Base-by-base conservation (phyloP, 208 protist genomes). In the Leptomonas seymouri region DNA sequence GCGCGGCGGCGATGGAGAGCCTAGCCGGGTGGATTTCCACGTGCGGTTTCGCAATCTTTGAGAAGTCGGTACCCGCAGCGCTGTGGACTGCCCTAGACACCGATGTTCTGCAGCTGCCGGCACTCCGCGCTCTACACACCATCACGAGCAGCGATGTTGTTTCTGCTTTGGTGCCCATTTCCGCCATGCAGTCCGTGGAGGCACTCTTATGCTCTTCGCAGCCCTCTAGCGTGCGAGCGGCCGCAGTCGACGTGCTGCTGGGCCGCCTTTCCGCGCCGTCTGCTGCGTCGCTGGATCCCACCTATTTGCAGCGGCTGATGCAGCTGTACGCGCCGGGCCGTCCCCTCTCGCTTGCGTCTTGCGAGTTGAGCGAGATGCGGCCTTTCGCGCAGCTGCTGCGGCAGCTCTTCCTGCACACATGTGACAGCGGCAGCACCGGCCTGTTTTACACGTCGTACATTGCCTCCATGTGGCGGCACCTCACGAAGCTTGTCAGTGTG, bases 131-230 rank as follows among this genome's bases (percentile, higher is more conserved):
- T 4, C 53, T 77, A 9, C 34, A 61, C 41, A 60, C 45, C 23
- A 61, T 77, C 5, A 23, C 64, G 20, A 60, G 64, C 64, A 71
- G 71, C 63, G 60, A 23, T n/a, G 50, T 42, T n/a, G 46, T 57
- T 15, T 25, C 64, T 25, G 45, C 58, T 14, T 63, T 59, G 28
- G 36, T 77, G 34, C 71, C 81, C 28, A 49, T 63, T 3, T 45
- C 71, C 46, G 76, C 67, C 18, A 46, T 78, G 60, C 63, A 71
- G 49, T 36, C 61, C 16, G 71, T 77, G 48, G 74, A 59, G 45
- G 45, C 50, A 41, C 73, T 60, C n/a, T 34, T 61, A 6, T 66
- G 57, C 25, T 75, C 65, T 16, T 76, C 48, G 25, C 57, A 49
- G 48, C 54, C 64, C 18, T 61, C 41, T 27, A 54, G 28, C 36